Percentiles rank a stretch among this genome's conserved stretches.
phyloP scores from a whole-genome alignment of 441 rosid species.

The Populus hybrid region DNA sequence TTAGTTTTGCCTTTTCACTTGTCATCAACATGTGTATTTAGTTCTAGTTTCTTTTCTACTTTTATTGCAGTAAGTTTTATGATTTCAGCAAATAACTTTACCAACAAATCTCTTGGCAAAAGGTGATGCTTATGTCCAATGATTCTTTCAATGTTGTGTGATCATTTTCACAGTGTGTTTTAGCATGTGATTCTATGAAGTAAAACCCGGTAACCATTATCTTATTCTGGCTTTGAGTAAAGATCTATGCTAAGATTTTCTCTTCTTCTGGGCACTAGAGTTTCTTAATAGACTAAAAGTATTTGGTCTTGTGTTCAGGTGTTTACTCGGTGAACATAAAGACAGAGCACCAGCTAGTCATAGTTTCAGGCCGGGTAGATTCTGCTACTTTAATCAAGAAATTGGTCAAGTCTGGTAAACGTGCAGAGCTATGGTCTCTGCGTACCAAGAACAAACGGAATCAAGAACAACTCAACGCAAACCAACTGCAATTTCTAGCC shows the following conservation, averaged over 20 bases:
- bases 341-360: constrained; percentile 47
- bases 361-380: constrained; percentile 57
- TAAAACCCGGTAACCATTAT: neutral
- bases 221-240: neutral
- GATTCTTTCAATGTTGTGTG: neutral
- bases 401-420: constrained; percentile 56
- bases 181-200: too few relatives aligned
- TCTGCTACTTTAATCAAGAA: constrained; percentile 46
- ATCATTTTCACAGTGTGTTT: too few relatives aligned
- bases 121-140: neutral
- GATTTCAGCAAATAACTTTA: neutral
- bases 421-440: constrained; percentile 51
- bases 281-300: neutral
- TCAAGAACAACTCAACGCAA: constrained; percentile 20
- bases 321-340: constrained; percentile 62
- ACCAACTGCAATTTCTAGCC: constrained; percentile 24
- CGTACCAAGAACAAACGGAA: constrained; percentile 19
- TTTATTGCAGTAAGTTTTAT: neutral
- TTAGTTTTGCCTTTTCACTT: neutral
- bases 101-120: neutral
- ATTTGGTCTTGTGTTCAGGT: constrained; percentile 38
- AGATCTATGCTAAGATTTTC: too few relatives aligned
- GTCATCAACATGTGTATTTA: neutral
- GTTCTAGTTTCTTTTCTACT: neutral
- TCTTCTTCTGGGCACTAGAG: too few relatives aligned